These are phyloP conservation scores for Heliocybe sulcata DNA, from an alignment of 1,284 basidiomycete species.

Conservation along the genomic window DNA sequence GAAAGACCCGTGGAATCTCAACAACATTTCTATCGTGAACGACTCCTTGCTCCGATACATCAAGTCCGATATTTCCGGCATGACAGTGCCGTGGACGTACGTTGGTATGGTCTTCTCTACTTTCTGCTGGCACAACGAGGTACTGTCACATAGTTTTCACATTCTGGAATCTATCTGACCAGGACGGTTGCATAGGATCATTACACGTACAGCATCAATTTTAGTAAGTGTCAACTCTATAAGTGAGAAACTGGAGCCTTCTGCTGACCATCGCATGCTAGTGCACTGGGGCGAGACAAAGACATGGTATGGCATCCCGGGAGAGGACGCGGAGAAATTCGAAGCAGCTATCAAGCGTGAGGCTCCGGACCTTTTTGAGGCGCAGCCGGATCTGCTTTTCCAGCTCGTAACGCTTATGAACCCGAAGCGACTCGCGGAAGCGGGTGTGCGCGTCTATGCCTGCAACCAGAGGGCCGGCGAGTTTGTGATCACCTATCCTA, in stretches of 20 bases:
- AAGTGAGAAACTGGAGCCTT: background rate
- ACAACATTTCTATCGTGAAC: constrained; percentile 89
- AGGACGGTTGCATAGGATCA: constrained; percentile 61
- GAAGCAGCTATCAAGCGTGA: constrained; percentile 93
- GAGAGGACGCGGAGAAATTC: constrained; percentile 90
- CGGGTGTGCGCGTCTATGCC: constrained; percentile 90
- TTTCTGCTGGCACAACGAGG: constrained; percentile 99
- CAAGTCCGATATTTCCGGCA: constrained; percentile 98
- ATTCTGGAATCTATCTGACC: constrained; percentile 13
- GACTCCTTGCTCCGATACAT: constrained; percentile 90
- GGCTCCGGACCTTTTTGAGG: constrained; percentile 98
- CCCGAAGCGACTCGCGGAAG: constrained; percentile 78
- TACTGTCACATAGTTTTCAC: constrained; percentile 23
- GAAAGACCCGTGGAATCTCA: constrained; percentile 95
- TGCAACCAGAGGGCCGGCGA: constrained; percentile 97
- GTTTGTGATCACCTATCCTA: constrained; percentile 96
- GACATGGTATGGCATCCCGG: constrained; percentile 99
- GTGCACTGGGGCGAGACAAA: constrained; percentile 99
- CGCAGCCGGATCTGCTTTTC: constrained; percentile 94
- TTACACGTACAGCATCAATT: constrained; percentile 95
- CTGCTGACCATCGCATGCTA: constrained; percentile 24
- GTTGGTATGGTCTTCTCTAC: constrained; percentile 99
- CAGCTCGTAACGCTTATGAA: constrained; percentile 99
- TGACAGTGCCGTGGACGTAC: constrained; percentile 99
- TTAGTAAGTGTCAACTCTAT: constrained; percentile 54